A percentile compares a stretch with the other conserved stretches of the same genome.
Conservation (phyloP, 139 green algal genomes). For the Pseudopediastrum boryanum region DNA sequence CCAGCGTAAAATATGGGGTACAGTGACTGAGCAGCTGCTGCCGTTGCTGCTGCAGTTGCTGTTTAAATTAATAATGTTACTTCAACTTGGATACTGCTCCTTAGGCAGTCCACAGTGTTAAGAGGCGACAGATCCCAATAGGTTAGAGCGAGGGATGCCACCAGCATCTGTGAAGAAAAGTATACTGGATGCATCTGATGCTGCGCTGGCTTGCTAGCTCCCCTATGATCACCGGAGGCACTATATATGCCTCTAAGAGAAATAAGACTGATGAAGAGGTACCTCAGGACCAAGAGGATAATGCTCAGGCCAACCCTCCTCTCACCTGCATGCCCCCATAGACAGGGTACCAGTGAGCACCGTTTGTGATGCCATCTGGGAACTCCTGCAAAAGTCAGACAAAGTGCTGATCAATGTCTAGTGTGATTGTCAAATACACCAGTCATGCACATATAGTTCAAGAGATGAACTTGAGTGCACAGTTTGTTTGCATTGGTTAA, state of each 20-base stretch:
- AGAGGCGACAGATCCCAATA: no score
- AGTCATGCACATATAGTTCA: no score
- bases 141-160: neutral
- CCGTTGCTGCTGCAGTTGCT: no score
- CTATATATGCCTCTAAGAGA: neutral
- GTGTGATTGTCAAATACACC: neutral
- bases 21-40: no score
- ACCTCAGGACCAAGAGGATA: neutral
- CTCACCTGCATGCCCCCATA: conserved; percentile 84
- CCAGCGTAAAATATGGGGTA: no score
- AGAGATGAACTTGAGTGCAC: no score
- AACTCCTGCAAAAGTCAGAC: conserved; percentile 68
- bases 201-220: neutral
- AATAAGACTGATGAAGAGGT: neutral
- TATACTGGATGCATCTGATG: neutral
- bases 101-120: no score
- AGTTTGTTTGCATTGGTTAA: no score
- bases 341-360: conserved; percentile 92
- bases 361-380: conserved; percentile 85
- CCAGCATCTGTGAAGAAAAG: neutral
- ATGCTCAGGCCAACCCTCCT: neutral
- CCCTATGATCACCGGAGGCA: neutral
- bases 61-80: no score
- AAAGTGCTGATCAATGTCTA: neutral
- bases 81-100: no score